Evolutionary conservation across 176 grass and related monocot genomes (phyloP).

Genomic region (Carex scoparia): DNA sequence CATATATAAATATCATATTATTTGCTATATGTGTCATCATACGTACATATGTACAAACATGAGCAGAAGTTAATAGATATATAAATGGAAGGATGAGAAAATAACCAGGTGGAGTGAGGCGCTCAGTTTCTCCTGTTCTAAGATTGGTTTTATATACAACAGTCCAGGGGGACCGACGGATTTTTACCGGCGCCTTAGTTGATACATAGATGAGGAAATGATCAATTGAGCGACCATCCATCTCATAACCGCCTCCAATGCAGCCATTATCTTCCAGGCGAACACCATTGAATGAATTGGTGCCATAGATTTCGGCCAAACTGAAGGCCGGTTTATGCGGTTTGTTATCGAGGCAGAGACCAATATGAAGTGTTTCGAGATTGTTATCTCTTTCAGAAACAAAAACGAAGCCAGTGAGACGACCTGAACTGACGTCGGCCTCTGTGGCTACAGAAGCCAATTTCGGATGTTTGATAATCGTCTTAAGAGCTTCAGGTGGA

Average conservation of each 20-base stretch:
- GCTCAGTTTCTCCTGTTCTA: constrained; percentile 11
- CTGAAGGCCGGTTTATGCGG: not conserved
- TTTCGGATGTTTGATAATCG: not conserved
- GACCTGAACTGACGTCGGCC: constrained; percentile 13
- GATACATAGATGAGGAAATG: constrained; percentile 32
- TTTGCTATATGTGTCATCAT: not conserved
- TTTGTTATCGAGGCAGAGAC: not conserved
- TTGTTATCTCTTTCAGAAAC: constrained; percentile 40
- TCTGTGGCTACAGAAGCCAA: constrained; percentile 10
- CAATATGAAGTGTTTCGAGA: constrained; percentile 40
- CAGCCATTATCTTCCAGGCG: constrained; percentile 43
- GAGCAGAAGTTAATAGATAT: not conserved
- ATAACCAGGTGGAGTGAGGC: constrained; percentile 21
- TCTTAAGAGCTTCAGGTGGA: not conserved
- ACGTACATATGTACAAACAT: not conserved
- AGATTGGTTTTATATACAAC: constrained; percentile 37
- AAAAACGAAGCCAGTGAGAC: constrained; percentile 31
- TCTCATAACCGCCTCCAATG: constrained; percentile 25
- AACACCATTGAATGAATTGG: constrained; percentile 3
- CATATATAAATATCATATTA: not conserved
- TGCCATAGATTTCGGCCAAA: constrained; percentile 28
- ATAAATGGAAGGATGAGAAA: not conserved
- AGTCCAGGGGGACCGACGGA: constrained; percentile 30
- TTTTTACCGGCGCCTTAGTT: constrained; percentile 26
- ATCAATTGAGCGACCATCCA: not conserved